These are phyloP conservation scores for Solanum sitiens DNA, from an alignment of 257 asterid genomes.

Conservation along the genomic window DNA sequence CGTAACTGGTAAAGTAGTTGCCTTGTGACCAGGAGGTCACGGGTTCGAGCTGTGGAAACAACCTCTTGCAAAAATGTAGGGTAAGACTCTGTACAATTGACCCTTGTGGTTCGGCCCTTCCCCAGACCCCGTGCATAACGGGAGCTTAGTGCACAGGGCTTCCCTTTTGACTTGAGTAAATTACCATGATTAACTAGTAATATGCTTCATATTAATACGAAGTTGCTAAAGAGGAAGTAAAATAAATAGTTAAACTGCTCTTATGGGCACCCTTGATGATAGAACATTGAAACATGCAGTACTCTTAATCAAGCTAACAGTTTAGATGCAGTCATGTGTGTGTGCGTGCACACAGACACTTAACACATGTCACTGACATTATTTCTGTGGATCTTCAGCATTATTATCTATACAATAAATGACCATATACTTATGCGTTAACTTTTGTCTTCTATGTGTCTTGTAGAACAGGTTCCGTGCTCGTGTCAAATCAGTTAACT, in stretches of 20 bases:
- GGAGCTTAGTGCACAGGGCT: not conserved
- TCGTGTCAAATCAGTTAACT: not conserved
- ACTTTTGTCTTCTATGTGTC: not conserved
- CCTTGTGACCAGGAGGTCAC: not conserved
- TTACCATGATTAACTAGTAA: not conserved
- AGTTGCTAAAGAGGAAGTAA: not conserved
- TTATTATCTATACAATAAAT: not conserved
- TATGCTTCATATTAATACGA: not conserved
- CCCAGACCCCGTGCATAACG: accelerated
- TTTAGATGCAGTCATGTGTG: not conserved
- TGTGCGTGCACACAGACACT: not conserved
- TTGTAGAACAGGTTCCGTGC: not conserved
- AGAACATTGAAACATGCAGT: not conserved
- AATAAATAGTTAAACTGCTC: not conserved
- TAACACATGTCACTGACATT: not conserved
- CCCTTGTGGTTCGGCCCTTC: not conserved
- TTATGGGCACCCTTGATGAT: not conserved
- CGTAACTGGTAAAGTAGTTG: accelerated
- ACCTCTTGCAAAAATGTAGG: not conserved
- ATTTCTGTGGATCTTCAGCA: not conserved
- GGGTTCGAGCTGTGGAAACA: not conserved
- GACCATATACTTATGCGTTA: not conserved
- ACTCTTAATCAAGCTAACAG: not conserved
- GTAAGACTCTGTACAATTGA: not conserved
- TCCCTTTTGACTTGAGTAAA: not conserved